Conservation (phyloP, 805 yeast genomes). For the Ogataea pini region DNA sequence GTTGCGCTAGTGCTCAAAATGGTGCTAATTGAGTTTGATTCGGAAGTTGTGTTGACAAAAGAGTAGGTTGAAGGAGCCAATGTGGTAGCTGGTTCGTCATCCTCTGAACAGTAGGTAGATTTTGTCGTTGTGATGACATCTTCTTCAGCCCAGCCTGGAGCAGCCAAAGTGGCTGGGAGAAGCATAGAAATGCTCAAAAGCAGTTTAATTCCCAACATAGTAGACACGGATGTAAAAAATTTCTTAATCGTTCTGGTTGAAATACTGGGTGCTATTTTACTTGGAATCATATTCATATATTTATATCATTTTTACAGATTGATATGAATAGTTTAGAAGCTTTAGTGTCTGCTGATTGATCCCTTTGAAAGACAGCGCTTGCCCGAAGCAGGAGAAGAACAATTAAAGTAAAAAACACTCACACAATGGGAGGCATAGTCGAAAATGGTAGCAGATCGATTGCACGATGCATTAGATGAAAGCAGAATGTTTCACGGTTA, state of each 20-base stretch:
- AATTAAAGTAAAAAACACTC: not conserved
- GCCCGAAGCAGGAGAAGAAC: not conserved
- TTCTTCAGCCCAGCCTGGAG: not conserved
- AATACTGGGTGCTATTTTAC: no score
- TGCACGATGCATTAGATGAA: not conserved
- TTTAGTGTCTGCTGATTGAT: not conserved
- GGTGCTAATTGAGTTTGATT: not conserved
- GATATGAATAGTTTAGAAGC: no score
- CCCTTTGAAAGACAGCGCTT: not conserved
- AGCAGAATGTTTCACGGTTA: not conserved
- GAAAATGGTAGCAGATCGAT: not conserved
- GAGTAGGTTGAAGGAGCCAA: not conserved
- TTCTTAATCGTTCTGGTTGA: no score
- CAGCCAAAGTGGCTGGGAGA: slow-evolving; percentile 3
- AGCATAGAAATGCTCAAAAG: slow-evolving; percentile 5
- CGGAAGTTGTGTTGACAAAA: not conserved
- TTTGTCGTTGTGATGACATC: slow-evolving; percentile 7
- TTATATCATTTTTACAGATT: no score
- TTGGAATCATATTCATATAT: not conserved
- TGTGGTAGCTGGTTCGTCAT: slow-evolving; percentile 5
- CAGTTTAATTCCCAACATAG: slow-evolving; percentile 6
- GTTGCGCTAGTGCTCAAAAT: not conserved
- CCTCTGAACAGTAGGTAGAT: slow-evolving; percentile 8
- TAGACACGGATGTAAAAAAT: no score
- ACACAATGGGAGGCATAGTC: not conserved